Conservation (phyloP, 1,284 basidiomycete species). For the Athelia psychrophila region DNA sequence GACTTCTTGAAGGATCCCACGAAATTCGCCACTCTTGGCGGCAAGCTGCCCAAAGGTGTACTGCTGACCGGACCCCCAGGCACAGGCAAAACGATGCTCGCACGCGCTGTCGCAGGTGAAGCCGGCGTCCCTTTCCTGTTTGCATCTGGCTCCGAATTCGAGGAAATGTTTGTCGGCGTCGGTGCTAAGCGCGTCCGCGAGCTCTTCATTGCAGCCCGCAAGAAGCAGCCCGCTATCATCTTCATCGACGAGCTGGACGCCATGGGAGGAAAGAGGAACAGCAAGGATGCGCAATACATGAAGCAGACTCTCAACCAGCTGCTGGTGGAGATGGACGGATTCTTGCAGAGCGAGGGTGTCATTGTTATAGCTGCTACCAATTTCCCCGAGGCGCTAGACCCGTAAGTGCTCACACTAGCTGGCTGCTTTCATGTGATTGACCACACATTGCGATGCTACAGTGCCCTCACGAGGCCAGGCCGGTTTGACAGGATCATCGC, state of each 20-base stretch:
- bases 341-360: conserved; percentile 86
- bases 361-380: conserved; percentile 96
- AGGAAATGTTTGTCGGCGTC: conserved; percentile 97
- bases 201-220: conserved; percentile 91
- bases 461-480: conserved; percentile 89
- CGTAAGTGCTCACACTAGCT: conserved; percentile 45
- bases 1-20: conserved; percentile 91
- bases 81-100: conserved; percentile 97
- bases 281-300: conserved; percentile 86
- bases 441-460: conserved; percentile 29
- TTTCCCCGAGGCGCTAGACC: conserved; percentile 89
- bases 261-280: conserved; percentile 89
- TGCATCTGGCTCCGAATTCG: conserved; percentile 91
- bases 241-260: conserved; percentile 95
- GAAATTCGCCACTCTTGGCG: conserved; percentile 85
- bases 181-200: conserved; percentile 96
- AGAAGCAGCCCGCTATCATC: conserved; percentile 93
- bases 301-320: conserved; percentile 94
- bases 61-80: conserved; percentile 87
- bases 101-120: conserved; percentile 95
- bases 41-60: conserved; percentile 90
- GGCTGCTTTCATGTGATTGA: conserved; percentile 1
- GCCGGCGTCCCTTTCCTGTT: conserved; percentile 94
- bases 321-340: conserved; percentile 94
- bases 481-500: conserved; percentile 90